These are phyloP conservation scores for Knoxia roxburghii DNA, from an alignment of 257 asterid species.

Conservation along the genomic window DNA sequence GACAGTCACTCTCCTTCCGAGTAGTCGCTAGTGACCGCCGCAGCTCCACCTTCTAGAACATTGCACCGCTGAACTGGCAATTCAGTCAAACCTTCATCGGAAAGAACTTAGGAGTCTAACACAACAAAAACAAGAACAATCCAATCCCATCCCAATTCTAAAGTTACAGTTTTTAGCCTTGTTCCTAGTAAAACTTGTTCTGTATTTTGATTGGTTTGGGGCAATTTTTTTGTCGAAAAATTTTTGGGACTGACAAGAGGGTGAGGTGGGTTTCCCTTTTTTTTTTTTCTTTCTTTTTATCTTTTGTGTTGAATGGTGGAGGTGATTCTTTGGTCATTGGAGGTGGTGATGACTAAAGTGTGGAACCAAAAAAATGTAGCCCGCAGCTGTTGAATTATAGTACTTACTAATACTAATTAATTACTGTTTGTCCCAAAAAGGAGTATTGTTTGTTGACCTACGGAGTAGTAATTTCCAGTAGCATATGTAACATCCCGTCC, in stretches of 20 bases:
- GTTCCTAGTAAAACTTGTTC: no score
- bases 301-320: not conserved
- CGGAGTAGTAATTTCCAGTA: no score
- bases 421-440: no score
- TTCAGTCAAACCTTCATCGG: slow-evolving; percentile 80
- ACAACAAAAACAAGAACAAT: not conserved
- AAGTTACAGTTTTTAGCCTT: no score
- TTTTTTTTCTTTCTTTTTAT: not conserved
- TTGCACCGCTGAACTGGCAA: slow-evolving; percentile 66
- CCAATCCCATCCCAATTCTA: not conserved
- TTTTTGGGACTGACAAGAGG: no score
- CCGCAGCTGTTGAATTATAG: no score
- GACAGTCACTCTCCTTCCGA: slow-evolving; percentile 74
- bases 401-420: no score
- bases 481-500: no score
- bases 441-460: no score
- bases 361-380: no score
- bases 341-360: slow-evolving; percentile 8
- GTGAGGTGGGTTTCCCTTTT: not conserved
- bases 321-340: slow-evolving; percentile 9
- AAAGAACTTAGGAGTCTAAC: slow-evolving; percentile 68
- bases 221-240: no score
- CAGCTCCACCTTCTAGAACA: slow-evolving; percentile 70
- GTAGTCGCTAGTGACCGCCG: slow-evolving; percentile 66
- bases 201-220: no score